Evolutionary conservation across 176 grass and related monocot genomes (phyloP).

Genomic region (Musa beccarii): DNA sequence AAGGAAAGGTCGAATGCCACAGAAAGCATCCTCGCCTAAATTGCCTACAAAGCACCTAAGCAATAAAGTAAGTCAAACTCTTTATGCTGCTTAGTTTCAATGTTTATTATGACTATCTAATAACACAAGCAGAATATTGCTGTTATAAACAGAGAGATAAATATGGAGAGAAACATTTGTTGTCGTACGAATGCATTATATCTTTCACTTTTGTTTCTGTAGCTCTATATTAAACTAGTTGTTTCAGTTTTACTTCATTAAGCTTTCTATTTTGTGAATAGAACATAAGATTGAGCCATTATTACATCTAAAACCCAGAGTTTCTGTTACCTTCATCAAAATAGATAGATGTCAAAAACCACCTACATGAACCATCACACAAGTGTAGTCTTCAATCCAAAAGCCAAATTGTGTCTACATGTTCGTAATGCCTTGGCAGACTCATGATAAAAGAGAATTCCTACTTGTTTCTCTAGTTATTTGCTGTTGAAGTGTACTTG

Average conservation of each 20-base stretch:
- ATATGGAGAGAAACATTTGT: neutral
- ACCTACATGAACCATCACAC: neutral
- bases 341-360: neutral
- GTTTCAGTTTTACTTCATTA: too few species aligned
- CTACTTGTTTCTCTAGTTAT: neutral
- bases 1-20: conserved; percentile 18
- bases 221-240: too few species aligned
- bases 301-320: neutral
- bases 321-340: neutral
- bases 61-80: conserved; percentile 24
- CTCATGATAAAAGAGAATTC: neutral
- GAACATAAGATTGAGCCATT: neutral
- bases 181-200: neutral
- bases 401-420: neutral
- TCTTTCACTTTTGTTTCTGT: neutral
- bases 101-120: neutral
- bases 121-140: neutral
- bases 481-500: neutral
- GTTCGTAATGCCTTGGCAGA: neutral
- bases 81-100: neutral
- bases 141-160: neutral
- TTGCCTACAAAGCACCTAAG: conserved; percentile 23
- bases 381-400: neutral
- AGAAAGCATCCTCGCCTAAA: conserved; percentile 7
- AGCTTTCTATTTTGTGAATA: neutral